Evolutionary conservation across 805 yeast genomes (phyloP), one percentile per base, ranked within the genome.

Genomic region (Sungouiozyma ichnusensis): DNA sequence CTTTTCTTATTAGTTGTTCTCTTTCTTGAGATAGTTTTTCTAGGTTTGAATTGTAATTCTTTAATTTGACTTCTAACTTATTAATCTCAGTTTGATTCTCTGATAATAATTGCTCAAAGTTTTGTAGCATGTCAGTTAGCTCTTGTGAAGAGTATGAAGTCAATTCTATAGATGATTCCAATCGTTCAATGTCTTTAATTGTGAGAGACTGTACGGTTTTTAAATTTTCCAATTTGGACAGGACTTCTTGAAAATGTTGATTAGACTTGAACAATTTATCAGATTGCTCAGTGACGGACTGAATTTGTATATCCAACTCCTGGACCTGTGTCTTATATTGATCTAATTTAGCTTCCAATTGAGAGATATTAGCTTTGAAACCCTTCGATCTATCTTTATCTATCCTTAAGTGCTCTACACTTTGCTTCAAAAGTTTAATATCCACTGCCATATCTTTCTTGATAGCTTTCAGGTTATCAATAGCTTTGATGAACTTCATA

Each of bases 401-500:
- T 11, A 71, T 67, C 51, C 76, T 73, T 43, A 86, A 65, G 58
- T 87, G 94, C 40, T 77, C 77, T 0, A 85, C 95, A 16, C 84
- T 77, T 52, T 84, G 86, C 48, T 82, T 79, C 37, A 87, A 68
- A 8, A 90, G 60, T 53, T 80, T 83, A 32, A 85, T 80, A 45
- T 87, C 95, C 1, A 71, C 66, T 9, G 77, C 66, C 74, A 85
- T 75, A 36, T 85, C 94, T 53, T 88, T 90, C 41, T 83, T 76
- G 35, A 87, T 74, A 1, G 59, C 60, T 55, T 87, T 88, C 53
- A 92, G 68, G 41, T 75, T 76, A 44, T 88, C 96, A 32, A 92
- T 66, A 0, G 92, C 95, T 56, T 85, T 90, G 1, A 96, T 86
- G 55, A 84, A 94, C 59, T 85, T 87, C 50, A 86, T 76, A 0